Base-by-base conservation (phyloP, 2,329 filamentous ascomycete species). In the Penicillium sp. region DNA sequence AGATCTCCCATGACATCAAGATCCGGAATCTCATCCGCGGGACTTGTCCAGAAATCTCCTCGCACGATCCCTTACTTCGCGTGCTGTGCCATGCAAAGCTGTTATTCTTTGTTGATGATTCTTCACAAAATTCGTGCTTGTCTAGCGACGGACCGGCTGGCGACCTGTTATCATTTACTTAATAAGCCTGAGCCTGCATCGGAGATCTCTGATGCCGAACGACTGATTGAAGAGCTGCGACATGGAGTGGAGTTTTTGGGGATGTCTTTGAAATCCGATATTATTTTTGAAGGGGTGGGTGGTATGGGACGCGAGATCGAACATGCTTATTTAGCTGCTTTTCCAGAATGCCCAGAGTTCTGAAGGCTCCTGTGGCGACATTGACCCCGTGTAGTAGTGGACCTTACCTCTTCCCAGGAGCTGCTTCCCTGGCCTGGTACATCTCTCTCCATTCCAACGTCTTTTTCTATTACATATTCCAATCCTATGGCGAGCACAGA, bases 291-390 rank as follows among this genome's bases (percentile, higher is more conserved):
- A 27, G 69, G 69, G 1, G 59, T 69, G 14, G 55, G 51, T 2
- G 59, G 55, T 11, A 70, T 70, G 64, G 63, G 55, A 1, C 59
- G 59, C 11, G 66, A 70, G 49, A 56, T 70, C 22, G 67, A 71
- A 37, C 60, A 58, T 11, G 59, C 63, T 11, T 68, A 68, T 58
- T 33, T 59, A 36, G 62, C 62, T 24, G 60, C 60, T 13, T 67
- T 64, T 55, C 59, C 60, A 16, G 53, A 59, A 46, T 43, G 31
- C 9, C 43, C 18, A 19, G 59, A 46, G 43, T 46, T 46, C 14
- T 46, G 22, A 46, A n/a, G 43, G 24, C 24, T 27, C 6, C 24
- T 27, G 4, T 27, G 24, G 3, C 24, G 6, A 27, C 24, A 27
- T 22, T 3, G 22, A 22, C 22, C 22, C 22, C 22, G 22, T 22